Evolutionary conservation across 1,139 yeast genomes (phyloP).

Genomic region (Candida sojae): DNA sequence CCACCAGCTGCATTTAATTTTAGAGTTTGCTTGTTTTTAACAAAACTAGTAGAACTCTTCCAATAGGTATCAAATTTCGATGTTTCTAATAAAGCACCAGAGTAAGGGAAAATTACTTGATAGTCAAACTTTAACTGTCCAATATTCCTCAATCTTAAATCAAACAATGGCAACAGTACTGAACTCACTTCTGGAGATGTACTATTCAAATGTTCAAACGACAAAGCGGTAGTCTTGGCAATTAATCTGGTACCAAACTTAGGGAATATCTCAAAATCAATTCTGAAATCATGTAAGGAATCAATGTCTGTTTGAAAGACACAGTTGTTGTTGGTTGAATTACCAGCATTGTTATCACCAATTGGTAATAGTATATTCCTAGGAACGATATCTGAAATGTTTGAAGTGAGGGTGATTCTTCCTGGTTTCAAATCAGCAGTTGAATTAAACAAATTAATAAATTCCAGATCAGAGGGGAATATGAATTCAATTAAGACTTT

Average conservation of each 20-base stretch:
- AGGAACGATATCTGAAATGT: conserved; percentile 75
- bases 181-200: conserved; percentile 50
- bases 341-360: conserved; percentile 43
- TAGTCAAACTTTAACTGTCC: conserved; percentile 80
- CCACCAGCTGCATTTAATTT: conserved; percentile 43
- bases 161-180: conserved; percentile 75
- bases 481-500: conserved; percentile 80
- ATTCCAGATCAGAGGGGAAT: conserved; percentile 52
- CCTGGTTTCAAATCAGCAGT: conserved; percentile 49
- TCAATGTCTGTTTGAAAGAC: conserved; percentile 86
- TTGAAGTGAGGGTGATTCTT: conserved; percentile 74
- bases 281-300: conserved; percentile 61
- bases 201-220: conserved; percentile 48
- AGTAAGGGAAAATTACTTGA: conserved; percentile 87
- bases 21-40: conserved; percentile 31
- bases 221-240: conserved; percentile 83
- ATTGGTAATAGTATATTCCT: conserved; percentile 81
- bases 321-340: conserved; percentile 38
- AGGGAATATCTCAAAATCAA: conserved; percentile 92
- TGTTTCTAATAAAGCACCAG: conserved; percentile 83
- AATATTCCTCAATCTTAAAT: conserved; percentile 75
- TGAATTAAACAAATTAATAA: conserved; percentile 54
- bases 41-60: conserved; percentile 72
- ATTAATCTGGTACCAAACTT: conserved; percentile 91
- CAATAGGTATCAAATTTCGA: conserved; percentile 95